phyloP scores from a whole-genome alignment of 768 basidiomycete species.

The Tricholoma sp. region DNA sequence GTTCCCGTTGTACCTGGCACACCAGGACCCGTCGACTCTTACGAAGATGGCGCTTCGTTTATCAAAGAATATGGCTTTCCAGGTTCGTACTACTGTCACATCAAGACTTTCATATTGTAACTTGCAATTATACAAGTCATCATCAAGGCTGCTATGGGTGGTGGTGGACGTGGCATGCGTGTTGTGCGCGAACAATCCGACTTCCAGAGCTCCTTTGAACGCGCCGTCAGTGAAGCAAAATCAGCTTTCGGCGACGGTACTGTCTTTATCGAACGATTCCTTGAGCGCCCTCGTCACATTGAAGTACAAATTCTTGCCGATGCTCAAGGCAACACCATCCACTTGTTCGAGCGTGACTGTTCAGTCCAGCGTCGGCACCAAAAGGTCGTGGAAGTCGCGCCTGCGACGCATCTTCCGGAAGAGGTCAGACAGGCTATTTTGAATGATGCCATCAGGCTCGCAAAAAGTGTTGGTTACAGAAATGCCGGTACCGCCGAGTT shows the following conservation, averaged over 20 bases:
- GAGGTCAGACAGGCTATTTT: slow-evolving; percentile 87
- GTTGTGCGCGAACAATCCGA: slow-evolving; percentile 93
- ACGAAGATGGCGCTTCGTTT: slow-evolving; percentile 79
- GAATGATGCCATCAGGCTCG: slow-evolving; percentile 88
- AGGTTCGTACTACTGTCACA: slow-evolving; percentile 34
- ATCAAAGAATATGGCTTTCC: slow-evolving; percentile 97
- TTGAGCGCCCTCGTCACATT: slow-evolving; percentile 95
- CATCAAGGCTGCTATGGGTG: slow-evolving; percentile 99
- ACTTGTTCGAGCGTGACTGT: slow-evolving; percentile 98
- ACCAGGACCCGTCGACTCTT: slow-evolving; percentile 83
- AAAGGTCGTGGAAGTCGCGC: slow-evolving; percentile 98
- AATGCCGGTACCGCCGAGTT: slow-evolving; percentile 99
- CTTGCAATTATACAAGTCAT: slow-evolving; percentile 55
- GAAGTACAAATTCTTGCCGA: slow-evolving; percentile 97
- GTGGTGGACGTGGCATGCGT: slow-evolving; percentile 98
- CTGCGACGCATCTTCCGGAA: slow-evolving; percentile 90
- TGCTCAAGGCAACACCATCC: slow-evolving; percentile 87
- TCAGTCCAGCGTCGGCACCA: slow-evolving; percentile 98
- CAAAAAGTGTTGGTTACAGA: slow-evolving; percentile 88
- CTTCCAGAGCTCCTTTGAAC: slow-evolving; percentile 85
- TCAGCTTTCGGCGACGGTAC: slow-evolving; percentile 98
- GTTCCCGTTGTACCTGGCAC: slow-evolving; percentile 99
- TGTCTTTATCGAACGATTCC: slow-evolving; percentile 97
- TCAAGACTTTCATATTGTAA: slow-evolving; percentile 1
- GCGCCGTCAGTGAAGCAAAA: slow-evolving; percentile 93